These are phyloP conservation scores for Allium cepa DNA, from an alignment of 106 monocot genomes.

Conservation along the genomic window DNA sequence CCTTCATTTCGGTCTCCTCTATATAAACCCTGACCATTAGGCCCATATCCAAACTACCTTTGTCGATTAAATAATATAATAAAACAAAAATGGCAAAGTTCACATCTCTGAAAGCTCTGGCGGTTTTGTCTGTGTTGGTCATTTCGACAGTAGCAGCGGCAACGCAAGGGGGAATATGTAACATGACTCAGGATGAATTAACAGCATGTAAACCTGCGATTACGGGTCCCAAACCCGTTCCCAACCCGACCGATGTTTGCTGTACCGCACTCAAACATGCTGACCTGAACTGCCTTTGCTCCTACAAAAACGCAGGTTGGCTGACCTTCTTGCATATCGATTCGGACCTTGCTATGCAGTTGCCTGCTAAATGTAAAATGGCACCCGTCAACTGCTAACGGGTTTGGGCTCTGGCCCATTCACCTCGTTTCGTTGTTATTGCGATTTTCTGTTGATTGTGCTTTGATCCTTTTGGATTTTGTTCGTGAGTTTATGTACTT, in stretches of 20 bases:
- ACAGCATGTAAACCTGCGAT: conserved; percentile 43
- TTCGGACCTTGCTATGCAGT: conserved; percentile 41
- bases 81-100: neutral
- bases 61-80: neutral
- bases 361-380: conserved; percentile 40
- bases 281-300: conserved; percentile 50
- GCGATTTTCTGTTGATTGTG: neutral
- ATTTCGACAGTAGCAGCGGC: conserved; percentile 2
- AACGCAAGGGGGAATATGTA: conserved; percentile 22
- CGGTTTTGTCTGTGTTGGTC: neutral
- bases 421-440: neutral
- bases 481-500: too few relatives aligned
- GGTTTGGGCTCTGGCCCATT: neutral
- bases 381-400: conserved; percentile 16
- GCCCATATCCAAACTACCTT: neutral
- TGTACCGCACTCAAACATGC: conserved; percentile 35
- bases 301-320: conserved; percentile 37
- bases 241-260: conserved; percentile 26
- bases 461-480: too few relatives aligned
- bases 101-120: neutral
- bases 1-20: neutral
- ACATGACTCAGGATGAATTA: conserved; percentile 36
- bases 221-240: conserved; percentile 15
- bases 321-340: conserved; percentile 28
- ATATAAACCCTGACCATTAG: neutral